These are phyloP conservation scores for Blumeria hordei DNA, from an alignment of 2,329 filamentous ascomycete species.

Conservation along the genomic window DNA sequence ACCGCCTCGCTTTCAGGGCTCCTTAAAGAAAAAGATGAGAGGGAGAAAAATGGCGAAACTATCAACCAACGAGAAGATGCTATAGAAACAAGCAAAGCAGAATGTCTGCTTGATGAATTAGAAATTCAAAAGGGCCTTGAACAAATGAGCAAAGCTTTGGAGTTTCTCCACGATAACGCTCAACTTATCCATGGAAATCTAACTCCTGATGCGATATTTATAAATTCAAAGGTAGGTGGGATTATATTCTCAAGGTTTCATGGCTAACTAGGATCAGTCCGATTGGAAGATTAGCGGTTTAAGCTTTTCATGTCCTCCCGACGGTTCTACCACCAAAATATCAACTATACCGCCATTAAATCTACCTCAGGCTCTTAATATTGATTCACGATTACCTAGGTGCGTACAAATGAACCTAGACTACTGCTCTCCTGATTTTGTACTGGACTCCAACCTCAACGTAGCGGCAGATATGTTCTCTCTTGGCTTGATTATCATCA, in stretches of 20 bases:
- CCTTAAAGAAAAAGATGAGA: conserved; percentile 69
- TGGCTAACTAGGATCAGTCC: conserved; percentile 30
- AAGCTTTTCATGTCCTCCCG: conserved; percentile 62
- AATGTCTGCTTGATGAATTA: conserved; percentile 84
- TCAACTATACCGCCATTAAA: conserved; percentile 60
- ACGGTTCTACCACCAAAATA: conserved; percentile 45
- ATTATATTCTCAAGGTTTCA: not conserved
- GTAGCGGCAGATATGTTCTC: conserved; percentile 81
- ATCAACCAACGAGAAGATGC: conserved; percentile 40
- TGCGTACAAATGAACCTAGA: conserved; percentile 77
- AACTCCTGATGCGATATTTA: conserved; percentile 75
- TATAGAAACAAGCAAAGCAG: conserved; percentile 47
- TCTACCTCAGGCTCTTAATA: conserved; percentile 60
- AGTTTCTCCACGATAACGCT: conserved; percentile 89
- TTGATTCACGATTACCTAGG: conserved; percentile 61
- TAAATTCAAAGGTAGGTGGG: conserved; percentile 58
- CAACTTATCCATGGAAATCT: conserved; percentile 84
- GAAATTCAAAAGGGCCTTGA: conserved; percentile 93
- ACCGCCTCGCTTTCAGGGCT: conserved; percentile 69
- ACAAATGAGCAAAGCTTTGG: conserved; percentile 79
- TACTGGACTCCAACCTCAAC: conserved; percentile 72
- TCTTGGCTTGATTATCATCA: conserved; percentile 64
- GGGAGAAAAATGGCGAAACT: conserved; percentile 25
- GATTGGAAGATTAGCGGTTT: conserved; percentile 98
- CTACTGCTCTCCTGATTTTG: conserved; percentile 84